Evolutionary conservation across 495 filamentous ascomycete genomes (phyloP), one percentile per base, ranked within the genome.

Genomic region (Platismatia glauca): DNA sequence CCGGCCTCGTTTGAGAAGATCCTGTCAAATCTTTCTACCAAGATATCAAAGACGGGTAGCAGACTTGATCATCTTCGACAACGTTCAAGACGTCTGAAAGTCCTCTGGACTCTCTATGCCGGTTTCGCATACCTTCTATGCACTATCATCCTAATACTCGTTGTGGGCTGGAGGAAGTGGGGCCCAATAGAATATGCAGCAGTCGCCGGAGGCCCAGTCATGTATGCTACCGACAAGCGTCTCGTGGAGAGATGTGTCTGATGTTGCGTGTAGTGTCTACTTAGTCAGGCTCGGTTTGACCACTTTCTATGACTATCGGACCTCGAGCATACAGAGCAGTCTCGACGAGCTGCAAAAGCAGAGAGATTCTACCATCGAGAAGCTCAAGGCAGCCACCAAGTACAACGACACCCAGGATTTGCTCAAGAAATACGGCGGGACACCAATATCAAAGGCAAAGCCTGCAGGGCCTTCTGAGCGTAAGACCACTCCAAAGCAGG

Each of bases 321-420:
- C 94, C 69, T 80, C 85, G 33, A 82, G 75, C 12, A 78, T 85
- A 16, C 84, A 86, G 68, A 66, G 75, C 29, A 79, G 83, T n/a
- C 79, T 96, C 31, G 86, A 96, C 60, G 81, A 78, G 3, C 80
- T 90, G 15, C 81, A 93, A 58, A 79, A 82, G 60, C 88, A 96
- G 73, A 84, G 91, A 53, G 82, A 87, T 58, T 84, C 85, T 68
- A 95, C 91, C 2, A 96, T 98, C 66, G 89, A 95, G 70, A 92
- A 91, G 74, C 84, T 98, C 56, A 98, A 97, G 74, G 82, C 84
- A 35, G 91, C 91, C 24, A 98, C 94, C 39, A 95, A 89, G 71
- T 98, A 95, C 76, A 88, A 96, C 73, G 91, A 91, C 9, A 98
- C 94, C 20, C 88, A 95, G 70, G 84, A 96, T 68, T 75, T 98